Conservation (phyloP, 352 stramenopile genomes). For the Globisporangium viniferum region DNA sequence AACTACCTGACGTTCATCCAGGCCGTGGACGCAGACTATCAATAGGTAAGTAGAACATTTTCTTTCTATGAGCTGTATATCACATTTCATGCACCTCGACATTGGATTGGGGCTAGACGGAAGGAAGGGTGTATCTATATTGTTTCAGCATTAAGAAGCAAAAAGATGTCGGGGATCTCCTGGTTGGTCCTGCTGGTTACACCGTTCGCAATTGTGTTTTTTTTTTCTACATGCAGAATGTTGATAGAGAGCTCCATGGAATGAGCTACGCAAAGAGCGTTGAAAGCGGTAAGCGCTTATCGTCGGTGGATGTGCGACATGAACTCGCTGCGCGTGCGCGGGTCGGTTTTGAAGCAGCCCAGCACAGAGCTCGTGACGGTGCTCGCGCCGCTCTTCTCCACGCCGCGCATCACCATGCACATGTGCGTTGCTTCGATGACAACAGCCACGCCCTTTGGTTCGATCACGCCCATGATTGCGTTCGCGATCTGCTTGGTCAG, state of each 20-base stretch:
- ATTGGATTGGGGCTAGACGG: not conserved
- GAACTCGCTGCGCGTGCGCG: slow-evolving; percentile 83
- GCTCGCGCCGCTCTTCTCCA: slow-evolving; percentile 95
- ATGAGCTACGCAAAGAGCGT: not conserved
- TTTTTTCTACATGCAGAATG: slow-evolving; percentile 4
- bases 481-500: slow-evolving; percentile 99
- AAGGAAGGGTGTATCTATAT: slow-evolving; percentile 42
- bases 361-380: slow-evolving; percentile 97
- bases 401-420: slow-evolving; percentile 99
- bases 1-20: slow-evolving; percentile 80
- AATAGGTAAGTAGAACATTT: slow-evolving; percentile 16
- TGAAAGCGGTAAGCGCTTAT: too few species aligned
- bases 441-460: slow-evolving; percentile 97
- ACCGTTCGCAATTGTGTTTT: slow-evolving; percentile 29
- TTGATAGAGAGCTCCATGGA: not conserved
- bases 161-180: slow-evolving; percentile 19
- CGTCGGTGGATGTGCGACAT: slow-evolving; percentile 85
- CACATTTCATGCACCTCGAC: not conserved
- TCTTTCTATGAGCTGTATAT: not conserved
- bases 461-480: slow-evolving; percentile 95
- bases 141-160: slow-evolving; percentile 42
- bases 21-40: slow-evolving; percentile 68
- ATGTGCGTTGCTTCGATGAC: slow-evolving; percentile 99
- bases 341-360: slow-evolving; percentile 96
- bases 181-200: slow-evolving; percentile 37